These are phyloP conservation scores for Aspergillus melleus DNA, from an alignment of 2,329 filamentous ascomycete species.

Conservation along the genomic window DNA sequence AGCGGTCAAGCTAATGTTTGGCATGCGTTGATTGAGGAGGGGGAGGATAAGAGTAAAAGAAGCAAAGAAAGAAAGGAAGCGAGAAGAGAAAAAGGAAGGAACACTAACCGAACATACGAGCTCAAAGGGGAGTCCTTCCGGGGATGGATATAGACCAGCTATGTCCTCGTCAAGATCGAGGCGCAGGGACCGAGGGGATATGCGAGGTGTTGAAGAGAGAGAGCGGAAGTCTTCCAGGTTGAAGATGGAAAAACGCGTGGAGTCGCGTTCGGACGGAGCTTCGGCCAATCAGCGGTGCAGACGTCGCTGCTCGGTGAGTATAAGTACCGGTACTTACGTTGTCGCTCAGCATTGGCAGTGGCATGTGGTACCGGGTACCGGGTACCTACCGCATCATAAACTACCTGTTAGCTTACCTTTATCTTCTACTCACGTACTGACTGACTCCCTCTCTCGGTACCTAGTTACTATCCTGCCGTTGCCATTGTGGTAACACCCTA, in stretches of 20 bases:
- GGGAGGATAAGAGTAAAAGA: no score
- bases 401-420: neutral
- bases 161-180: neutral
- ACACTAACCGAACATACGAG: neutral
- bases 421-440: neutral
- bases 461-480: no score
- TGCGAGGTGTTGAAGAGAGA: no score
- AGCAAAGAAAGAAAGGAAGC: no score
- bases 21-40: neutral
- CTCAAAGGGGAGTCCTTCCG: no score
- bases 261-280: slow-evolving; percentile 14
- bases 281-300: slow-evolving; percentile 16
- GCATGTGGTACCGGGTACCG: neutral
- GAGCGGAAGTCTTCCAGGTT: neutral
- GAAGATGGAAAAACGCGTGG: slow-evolving; percentile 14
- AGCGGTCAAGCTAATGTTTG: neutral
- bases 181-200: neutral
- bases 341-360: neutral
- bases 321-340: neutral
- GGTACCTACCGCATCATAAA: no score
- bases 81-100: no score
- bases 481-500: no score
- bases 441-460: neutral
- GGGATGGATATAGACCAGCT: neutral
- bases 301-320: neutral